A percentile compares a stretch with the other conserved stretches of the same genome.
Evolutionary conservation across 495 filamentous ascomycete species (phyloP).

Genomic region (Neurospora sp.): DNA sequence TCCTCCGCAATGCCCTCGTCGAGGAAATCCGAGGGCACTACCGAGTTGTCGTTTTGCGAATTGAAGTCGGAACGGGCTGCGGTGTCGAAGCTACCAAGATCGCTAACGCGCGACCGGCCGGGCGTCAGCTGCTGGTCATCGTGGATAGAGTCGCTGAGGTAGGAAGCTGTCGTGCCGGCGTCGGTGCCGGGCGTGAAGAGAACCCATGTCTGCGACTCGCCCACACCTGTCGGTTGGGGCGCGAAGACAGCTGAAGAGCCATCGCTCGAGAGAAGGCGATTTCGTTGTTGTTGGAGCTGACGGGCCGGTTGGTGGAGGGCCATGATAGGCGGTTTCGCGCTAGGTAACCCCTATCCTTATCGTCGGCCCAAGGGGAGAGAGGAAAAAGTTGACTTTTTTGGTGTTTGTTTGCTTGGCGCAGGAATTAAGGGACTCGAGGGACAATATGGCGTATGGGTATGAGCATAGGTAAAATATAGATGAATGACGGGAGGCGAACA

Average conservation of each 20-base stretch:
- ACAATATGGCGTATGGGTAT: background rate
- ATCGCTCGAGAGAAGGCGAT: conserved; percentile 29
- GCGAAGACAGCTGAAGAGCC: conserved; percentile 33
- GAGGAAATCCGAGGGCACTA: conserved; percentile 33
- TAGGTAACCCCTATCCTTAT: background rate
- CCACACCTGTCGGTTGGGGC: conserved; percentile 30
- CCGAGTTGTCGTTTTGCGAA: conserved; percentile 27
- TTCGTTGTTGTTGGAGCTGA: conserved; percentile 46
- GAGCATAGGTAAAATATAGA: background rate
- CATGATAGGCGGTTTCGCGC: conserved; percentile 43
- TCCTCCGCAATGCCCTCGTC: conserved; percentile 51
- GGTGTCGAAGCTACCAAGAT: conserved; percentile 75
- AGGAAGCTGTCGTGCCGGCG: conserved; percentile 52
- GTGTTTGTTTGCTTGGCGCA: background rate
- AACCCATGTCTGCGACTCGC: conserved; percentile 89
- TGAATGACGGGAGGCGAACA: background rate
- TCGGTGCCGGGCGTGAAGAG: conserved; percentile 74
- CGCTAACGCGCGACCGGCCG: conserved; percentile 66
- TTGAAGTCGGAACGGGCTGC: conserved; percentile 40
- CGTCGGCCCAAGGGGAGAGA: background rate
- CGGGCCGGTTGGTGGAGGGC: conserved; percentile 73
- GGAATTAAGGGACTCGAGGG: background rate
- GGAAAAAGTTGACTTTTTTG: background rate
- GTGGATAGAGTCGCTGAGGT: conserved; percentile 57
- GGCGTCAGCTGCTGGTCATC: conserved; percentile 60